Evolutionary conservation across 1,284 basidiomycete genomes (phyloP), one percentile per base, ranked within the genome.

Genomic region (Sporisorium sorghi): DNA sequence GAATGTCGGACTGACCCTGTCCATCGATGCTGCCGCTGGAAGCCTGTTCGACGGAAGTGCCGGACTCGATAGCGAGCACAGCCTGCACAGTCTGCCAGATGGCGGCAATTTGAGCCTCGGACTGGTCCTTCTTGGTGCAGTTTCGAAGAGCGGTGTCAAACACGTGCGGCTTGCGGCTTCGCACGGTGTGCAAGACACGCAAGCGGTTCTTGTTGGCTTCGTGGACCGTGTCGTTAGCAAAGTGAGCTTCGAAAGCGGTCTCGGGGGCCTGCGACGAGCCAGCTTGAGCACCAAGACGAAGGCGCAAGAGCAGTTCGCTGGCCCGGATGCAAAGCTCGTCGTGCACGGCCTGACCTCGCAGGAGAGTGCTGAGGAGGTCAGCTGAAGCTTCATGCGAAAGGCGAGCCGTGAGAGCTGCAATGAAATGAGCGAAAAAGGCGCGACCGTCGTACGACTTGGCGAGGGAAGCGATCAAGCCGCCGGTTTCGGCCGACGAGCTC

Each of bases 1-100:
- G 59, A 11, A 77, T 65, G 28, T 72, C 64, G 5, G 64, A 39
- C 37, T 57, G 40, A n/a, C 62, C 64, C 32, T 73, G 42, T 5
- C 40, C 55, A 37, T 55, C 53, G 51, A 59, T 39, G 4, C 44
- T 42, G 48, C 68, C 61, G 23, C 9, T 32, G 4, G 62, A 60
- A 26, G 68, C 59, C 23, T 65, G 54, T 3, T 58, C 66, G 24
- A 76, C 61, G 3, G 55, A 46, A 26, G 67, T 58, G 24, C 73
- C 69, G 11, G 73, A 76, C 40, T 79, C 68, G 49, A 71, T 40
- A 2, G 71, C 63, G 17, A 82, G 61, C 11, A 80, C 72, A 0
- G 77, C 74, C 53, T 73, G 60, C 5, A 80, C 51, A 1, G 60
- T 62, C 40, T 69, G 57, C 80, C 77, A 79, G 44, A 79, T 53